A percentile compares a stretch with the other conserved stretches of the same genome.
These are phyloP conservation scores for Blastobotrys elegans DNA, from an alignment of 1,139 yeast genomes.

Conservation along the genomic window DNA sequence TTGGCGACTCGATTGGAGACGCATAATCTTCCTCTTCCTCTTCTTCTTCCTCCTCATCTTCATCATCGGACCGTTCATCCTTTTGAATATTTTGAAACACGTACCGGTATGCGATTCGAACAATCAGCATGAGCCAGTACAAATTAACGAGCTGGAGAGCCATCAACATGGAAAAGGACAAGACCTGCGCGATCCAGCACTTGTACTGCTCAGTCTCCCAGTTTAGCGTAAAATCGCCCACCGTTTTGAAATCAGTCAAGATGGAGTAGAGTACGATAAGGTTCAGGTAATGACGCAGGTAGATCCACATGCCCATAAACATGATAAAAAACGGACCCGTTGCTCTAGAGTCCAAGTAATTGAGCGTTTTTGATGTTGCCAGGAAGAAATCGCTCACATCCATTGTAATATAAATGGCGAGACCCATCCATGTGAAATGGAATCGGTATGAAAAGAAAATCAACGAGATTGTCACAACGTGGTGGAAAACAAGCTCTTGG, in stretches of 20 bases:
- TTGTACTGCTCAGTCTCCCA: conserved; percentile 94
- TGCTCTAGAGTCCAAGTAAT: conserved; percentile 66
- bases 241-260: conserved; percentile 76
- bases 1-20: conserved; percentile 7
- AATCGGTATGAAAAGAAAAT: conserved; percentile 89
- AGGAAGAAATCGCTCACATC: conserved; percentile 89
- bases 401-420: conserved; percentile 89
- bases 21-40: conserved; percentile 26
- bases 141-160: conserved; percentile 81
- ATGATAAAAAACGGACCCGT: conserved; percentile 62
- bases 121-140: conserved; percentile 81
- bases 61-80: conserved; percentile 92
- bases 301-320: conserved; percentile 74
- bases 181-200: conserved; percentile 91
- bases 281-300: conserved; percentile 83
- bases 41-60: conserved; percentile 48
- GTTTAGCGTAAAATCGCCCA: conserved; percentile 75
- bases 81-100: conserved; percentile 52
- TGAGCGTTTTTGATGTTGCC: conserved; percentile 75
- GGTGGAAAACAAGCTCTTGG: conserved; percentile 87
- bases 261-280: conserved; percentile 80
- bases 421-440: conserved; percentile 95
- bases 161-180: conserved; percentile 69
- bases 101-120: conserved; percentile 68
- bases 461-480: conserved; percentile 81